Base-by-base conservation (phyloP, 106 monocot species). In the Allium cepa region DNA sequence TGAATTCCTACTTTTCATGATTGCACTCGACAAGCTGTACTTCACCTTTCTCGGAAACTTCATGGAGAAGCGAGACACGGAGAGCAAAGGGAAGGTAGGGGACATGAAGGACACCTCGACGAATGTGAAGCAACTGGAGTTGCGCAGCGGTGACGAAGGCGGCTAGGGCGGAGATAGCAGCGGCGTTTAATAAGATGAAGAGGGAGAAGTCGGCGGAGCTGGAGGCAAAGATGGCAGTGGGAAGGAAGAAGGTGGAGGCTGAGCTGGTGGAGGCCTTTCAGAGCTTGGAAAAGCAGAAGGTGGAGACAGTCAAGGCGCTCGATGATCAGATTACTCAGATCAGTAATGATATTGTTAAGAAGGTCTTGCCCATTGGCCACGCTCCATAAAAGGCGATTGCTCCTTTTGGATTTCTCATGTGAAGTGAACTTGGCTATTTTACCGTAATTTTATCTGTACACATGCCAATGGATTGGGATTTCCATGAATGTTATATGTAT, bases 101-200 rank as follows among this genome's bases (percentile, higher is more conserved):
- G 85, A 86, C 68, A 88, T 91, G 95, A 95, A 81, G n/a, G n/a
- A n/a, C n/a, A n/a, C n/a, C n/a, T n/a, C n/a, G n/a, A n/a, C n/a
- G n/a, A n/a, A n/a, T n/a, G 95, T 95, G 63, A 91, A 91, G 79
- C 74, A 85, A 81, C 60, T 95, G 57, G 95, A 95, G 69, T 90
- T 91, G 64, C 14, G 79, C 79, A 13, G 95, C 95, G 17, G 62
- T 95, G 17, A 76, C 91, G 81, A 85, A 80, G 83, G 95, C 95
- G n/a, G 88, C 95, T 49, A 67, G 91, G 17, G 95, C 95, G 56
- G 95, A 95, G 83, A 74, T 95, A 53, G 73, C 95, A 9, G 87
- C 95, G 2, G 95, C 95, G 57, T 77, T 91, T 52, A 95, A 91
- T 79, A 72, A 91, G 85, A 95, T 91, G 95, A 91, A 88, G 91